Base-by-base conservation (phyloP, 2,329 filamentous ascomycete genomes). In the Daldinia sp. region DNA sequence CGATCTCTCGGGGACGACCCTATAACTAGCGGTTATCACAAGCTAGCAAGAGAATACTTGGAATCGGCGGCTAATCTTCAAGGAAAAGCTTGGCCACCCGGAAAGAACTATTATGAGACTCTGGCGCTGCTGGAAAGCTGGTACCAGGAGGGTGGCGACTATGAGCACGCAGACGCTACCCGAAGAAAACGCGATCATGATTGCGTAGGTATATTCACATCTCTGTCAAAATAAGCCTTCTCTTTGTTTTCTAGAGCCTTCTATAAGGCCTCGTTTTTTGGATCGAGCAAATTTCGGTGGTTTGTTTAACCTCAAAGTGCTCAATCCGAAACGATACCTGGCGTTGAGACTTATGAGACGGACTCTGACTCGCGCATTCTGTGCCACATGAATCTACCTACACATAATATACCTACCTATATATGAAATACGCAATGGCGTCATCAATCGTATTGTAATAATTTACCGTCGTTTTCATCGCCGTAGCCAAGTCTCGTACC, bases 21-120 rank as follows among this genome's bases (percentile, higher is more conserved):
- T 7, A 34, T 53, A 10, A 58, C 15, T 1, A 68, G 64, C 43
- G 52, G 60, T 5, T 62, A 70, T 29, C 70, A 73, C 51, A 68
- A 66, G 47, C 51, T 68, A 5, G 71, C 70, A 2, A 67, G 71
- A 48, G 63, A 68, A 15, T 69, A 71, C 19, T 45, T 73, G 19
- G 64, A 63, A 25, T 53, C 61, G 35, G 70, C 71, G 0, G 63
- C 54, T 3, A 69, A 72, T 17, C 66, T 73, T n/a, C 71, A 72
- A 63, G 41, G 41, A 10, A 54, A 66, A 11, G 61, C 69, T 13
- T 72, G 71, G 71, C 58, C 60, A n/a, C 57, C 61, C 1, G 71
- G 69, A 5, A 71, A 72, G 61, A 72, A 73, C 21, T 73, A 72
- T 51, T 70, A 70, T 41, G 71, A 72, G 57, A 70, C 70, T 2